Evolutionary conservation across 1,284 basidiomycete species (phyloP).

Genomic region (Megacollybia platyphylla): DNA sequence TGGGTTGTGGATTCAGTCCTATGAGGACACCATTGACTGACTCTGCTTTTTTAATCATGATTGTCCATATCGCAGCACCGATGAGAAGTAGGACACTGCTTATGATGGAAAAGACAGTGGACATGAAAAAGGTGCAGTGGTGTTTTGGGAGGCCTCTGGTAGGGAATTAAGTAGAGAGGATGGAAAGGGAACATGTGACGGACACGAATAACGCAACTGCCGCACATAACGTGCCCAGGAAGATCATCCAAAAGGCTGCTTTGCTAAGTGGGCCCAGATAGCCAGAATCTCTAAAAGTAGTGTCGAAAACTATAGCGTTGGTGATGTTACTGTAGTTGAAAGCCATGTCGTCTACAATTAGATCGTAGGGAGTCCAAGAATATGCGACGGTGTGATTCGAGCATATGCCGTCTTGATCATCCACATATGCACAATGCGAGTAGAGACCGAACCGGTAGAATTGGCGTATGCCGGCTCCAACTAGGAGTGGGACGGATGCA

Average conservation of each 20-base stretch:
- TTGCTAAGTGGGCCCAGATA: constrained; percentile 52
- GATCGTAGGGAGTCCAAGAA: constrained; percentile 47
- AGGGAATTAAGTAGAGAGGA: constrained; percentile 6
- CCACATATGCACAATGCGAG: constrained; percentile 61
- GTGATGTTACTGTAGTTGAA: constrained; percentile 47
- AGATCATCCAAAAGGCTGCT: constrained; percentile 63
- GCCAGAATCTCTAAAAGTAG: constrained; percentile 46
- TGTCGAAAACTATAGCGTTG: constrained; percentile 35
- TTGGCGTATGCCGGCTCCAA: constrained; percentile 48
- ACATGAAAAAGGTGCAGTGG: constrained; percentile 54
- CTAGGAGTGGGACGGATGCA: constrained; percentile 45
- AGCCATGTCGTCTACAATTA: constrained; percentile 53
- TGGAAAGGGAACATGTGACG: constrained; percentile 10
- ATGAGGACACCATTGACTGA: constrained; percentile 42
- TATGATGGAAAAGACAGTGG: constrained; percentile 47
- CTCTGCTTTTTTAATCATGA: constrained; percentile 51
- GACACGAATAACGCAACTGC: constrained; percentile 51
- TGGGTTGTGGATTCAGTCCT: constrained; percentile 21
- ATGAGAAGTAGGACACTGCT: constrained; percentile 54
- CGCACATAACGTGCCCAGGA: constrained; percentile 58
- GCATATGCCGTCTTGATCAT: constrained; percentile 47
- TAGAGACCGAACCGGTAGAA: constrained; percentile 69
- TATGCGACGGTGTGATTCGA: constrained; percentile 45
- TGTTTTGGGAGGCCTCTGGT: constrained; percentile 54
- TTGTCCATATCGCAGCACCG: constrained; percentile 65